phyloP scores from a whole-genome alignment of 768 basidiomycete genomes.

The Phanerochaete sordida region DNA sequence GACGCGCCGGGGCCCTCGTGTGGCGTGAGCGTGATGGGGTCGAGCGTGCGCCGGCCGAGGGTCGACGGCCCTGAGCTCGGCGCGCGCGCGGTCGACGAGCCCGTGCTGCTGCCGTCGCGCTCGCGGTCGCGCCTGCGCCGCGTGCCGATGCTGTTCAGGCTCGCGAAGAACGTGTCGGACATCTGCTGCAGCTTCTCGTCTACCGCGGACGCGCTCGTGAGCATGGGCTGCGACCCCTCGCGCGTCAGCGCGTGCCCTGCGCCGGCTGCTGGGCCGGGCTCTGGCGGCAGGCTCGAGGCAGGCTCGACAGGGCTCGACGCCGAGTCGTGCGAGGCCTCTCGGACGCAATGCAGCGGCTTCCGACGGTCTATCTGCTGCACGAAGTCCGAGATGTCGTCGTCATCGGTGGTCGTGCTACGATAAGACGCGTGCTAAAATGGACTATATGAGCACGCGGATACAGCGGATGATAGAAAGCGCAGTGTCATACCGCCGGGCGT shows the following conservation, averaged over 20 bases:
- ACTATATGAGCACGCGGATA: background rate
- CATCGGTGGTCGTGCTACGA: slow-evolving; percentile 52
- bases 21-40: slow-evolving; percentile 7
- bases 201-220: slow-evolving; percentile 64
- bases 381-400: slow-evolving; percentile 76
- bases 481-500: slow-evolving; percentile 15
- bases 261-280: slow-evolving; percentile 19
- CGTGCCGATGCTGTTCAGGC: slow-evolving; percentile 53
- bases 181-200: slow-evolving; percentile 61
- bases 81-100: slow-evolving; percentile 16
- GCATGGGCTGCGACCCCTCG: slow-evolving; percentile 41
- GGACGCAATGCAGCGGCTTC: slow-evolving; percentile 45
- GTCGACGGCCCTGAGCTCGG: slow-evolving; percentile 13
- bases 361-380: slow-evolving; percentile 74
- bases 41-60: slow-evolving; percentile 8
- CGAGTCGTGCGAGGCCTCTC: slow-evolving; percentile 13
- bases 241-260: slow-evolving; percentile 17
- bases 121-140: slow-evolving; percentile 26
- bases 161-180: slow-evolving; percentile 65
- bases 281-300: slow-evolving; percentile 8
- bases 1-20: slow-evolving; percentile 1
- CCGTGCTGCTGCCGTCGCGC: slow-evolving; percentile 16
- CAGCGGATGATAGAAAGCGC: background rate
- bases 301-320: background rate
- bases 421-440: slow-evolving; percentile 36